phyloP scores from a whole-genome alignment of 2,329 filamentous ascomycete genomes.

The Myrmaecium sp. region DNA sequence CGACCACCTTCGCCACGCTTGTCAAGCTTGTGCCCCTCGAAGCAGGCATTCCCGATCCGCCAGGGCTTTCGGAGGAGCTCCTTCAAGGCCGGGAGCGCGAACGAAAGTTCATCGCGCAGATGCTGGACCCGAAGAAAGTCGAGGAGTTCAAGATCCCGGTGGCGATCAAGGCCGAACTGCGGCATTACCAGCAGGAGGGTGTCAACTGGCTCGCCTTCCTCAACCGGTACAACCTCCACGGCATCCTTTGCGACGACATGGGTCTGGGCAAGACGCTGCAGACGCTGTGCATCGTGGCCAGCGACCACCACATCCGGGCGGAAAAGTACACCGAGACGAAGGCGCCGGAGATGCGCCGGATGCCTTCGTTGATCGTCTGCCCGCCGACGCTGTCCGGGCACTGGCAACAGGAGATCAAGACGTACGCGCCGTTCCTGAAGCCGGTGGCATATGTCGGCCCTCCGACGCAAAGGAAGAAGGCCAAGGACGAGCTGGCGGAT shows the following conservation, averaged over 20 bases:
- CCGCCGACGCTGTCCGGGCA: constrained; percentile 92
- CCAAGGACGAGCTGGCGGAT: constrained; percentile 51
- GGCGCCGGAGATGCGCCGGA: constrained; percentile 55
- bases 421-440: constrained; percentile 85
- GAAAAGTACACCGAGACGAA: constrained; percentile 78
- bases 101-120: constrained; percentile 89
- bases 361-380: constrained; percentile 89
- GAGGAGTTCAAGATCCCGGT: constrained; percentile 88
- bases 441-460: constrained; percentile 85
- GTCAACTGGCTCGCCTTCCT: constrained; percentile 98
- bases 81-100: constrained; percentile 84
- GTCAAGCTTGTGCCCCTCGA: constrained; percentile 95
- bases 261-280: constrained; percentile 94
- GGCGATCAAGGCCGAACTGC: constrained; percentile 88
- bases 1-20: constrained; percentile 89
- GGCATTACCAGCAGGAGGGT: constrained; percentile 95
- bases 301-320: constrained; percentile 84
- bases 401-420: constrained; percentile 95
- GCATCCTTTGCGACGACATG: constrained; percentile 98
- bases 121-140: constrained; percentile 92
- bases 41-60: constrained; percentile 91
- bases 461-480: constrained; percentile 57
- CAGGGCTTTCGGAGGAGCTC: constrained; percentile 75
- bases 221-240: constrained; percentile 93
- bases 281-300: constrained; percentile 93